These are phyloP conservation scores for Plasmopara muralis DNA, from an alignment of 352 stramenopile species.

Conservation along the genomic window DNA sequence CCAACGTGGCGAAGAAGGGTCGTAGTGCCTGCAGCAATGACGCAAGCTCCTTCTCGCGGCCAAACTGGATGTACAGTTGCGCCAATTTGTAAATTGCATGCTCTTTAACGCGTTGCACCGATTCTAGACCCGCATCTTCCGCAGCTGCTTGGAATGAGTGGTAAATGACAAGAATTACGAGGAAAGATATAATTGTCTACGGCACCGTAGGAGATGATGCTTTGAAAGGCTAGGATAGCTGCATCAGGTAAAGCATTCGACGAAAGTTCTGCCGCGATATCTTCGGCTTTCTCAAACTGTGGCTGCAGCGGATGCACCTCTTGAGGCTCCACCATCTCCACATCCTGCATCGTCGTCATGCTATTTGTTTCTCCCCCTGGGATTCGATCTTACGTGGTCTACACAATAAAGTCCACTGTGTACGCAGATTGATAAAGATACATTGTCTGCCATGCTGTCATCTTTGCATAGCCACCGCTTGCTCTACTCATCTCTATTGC, in stretches of 20 bases:
- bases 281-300: constrained; percentile 69
- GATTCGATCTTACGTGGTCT: constrained; percentile 3
- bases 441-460: neutral
- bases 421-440: neutral
- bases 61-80: constrained; percentile 86
- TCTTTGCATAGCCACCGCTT: constrained; percentile 1
- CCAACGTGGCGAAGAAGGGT: constrained; percentile 93
- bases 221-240: constrained; percentile 57
- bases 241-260: constrained; percentile 31
- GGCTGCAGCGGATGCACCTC: constrained; percentile 63
- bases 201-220: constrained; percentile 65
- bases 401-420: neutral
- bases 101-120: constrained; percentile 91
- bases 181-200: neutral
- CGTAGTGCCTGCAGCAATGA: constrained; percentile 82
- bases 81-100: constrained; percentile 94
- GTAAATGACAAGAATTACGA: constrained; percentile 3
- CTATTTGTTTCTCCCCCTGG: constrained; percentile 9
- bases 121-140: constrained; percentile 56
- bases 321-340: constrained; percentile 69
- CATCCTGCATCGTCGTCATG: constrained; percentile 37
- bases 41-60: constrained; percentile 81
- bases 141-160: constrained; percentile 24
- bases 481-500: constrained; percentile 1
- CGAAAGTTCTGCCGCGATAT: constrained; percentile 34